phyloP scores from a whole-genome alignment of 1,139 yeast species.

The Zygoascus meyerae region DNA sequence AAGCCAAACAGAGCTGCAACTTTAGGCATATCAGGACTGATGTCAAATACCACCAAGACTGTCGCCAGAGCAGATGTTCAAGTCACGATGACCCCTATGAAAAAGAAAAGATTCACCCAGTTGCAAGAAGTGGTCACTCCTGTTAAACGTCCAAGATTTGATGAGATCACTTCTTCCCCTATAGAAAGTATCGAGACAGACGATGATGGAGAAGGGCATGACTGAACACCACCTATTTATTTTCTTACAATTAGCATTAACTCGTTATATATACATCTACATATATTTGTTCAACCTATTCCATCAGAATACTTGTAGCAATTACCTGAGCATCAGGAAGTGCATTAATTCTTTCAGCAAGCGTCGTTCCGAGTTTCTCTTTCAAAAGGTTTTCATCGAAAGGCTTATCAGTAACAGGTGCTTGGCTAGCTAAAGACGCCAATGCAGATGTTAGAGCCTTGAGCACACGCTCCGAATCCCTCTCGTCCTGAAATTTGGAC shows the following conservation, averaged over 20 bases:
- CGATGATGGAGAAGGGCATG: constrained; percentile 4
- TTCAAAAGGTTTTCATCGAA: constrained; percentile 40
- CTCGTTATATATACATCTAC: background rate
- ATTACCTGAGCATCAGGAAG: constrained; percentile 53
- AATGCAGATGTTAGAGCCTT: constrained; percentile 31
- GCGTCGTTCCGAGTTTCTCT: constrained; percentile 55
- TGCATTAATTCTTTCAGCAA: constrained; percentile 47
- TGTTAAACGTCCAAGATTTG: constrained; percentile 4
- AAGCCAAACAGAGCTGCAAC: constrained; percentile 22
- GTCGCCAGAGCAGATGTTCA: constrained; percentile 4
- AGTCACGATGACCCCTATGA: constrained; percentile 8
- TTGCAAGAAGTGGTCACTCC: constrained; percentile 4
- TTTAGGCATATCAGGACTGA: background rate
- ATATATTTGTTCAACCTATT: constrained; percentile 39
- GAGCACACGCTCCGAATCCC: constrained; percentile 24
- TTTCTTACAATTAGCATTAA: constrained; percentile 5
- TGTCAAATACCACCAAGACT: background rate
- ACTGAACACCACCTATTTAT: background rate
- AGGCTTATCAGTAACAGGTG: constrained; percentile 23
- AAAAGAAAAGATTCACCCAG: constrained; percentile 2
- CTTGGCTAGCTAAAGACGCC: constrained; percentile 25
- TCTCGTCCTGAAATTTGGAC: constrained; percentile 25
- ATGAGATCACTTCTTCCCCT: constrained; percentile 9
- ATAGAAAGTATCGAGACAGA: constrained; percentile 6
- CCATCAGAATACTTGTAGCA: constrained; percentile 70